phyloP scores from a whole-genome alignment of 2,329 filamentous ascomycete species.

The Microsporum ferrugineum region DNA sequence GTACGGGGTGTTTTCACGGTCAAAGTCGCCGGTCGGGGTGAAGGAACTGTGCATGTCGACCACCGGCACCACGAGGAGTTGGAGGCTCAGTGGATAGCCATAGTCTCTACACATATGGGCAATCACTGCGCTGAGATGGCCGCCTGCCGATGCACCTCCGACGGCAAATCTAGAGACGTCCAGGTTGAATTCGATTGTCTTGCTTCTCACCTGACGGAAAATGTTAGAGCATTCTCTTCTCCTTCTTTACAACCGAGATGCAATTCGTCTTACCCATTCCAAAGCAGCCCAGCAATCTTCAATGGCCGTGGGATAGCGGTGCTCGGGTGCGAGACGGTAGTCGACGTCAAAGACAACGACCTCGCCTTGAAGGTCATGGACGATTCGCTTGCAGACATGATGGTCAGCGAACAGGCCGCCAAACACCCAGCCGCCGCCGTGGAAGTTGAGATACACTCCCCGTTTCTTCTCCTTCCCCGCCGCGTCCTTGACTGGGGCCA shows the following conservation, averaged over 20 bases:
- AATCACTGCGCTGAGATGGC: conserved; percentile 30
- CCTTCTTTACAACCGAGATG: background rate
- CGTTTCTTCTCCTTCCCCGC: conserved; percentile 22
- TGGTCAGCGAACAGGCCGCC: conserved; percentile 29
- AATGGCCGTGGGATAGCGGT: conserved; percentile 28
- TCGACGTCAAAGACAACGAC: conserved; percentile 36
- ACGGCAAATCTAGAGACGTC: conserved; percentile 27
- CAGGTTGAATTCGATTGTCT: conserved; percentile 26
- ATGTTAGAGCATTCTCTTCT: background rate
- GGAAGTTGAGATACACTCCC: conserved; percentile 34
- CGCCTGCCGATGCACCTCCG: conserved; percentile 32
- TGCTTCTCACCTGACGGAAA: conserved; percentile 22
- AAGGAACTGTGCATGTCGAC: conserved; percentile 29
- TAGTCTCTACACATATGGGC: conserved; percentile 30
- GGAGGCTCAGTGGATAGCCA: conserved; percentile 26
- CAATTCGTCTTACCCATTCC: conserved; percentile 24
- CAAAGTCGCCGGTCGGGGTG: conserved; percentile 26
- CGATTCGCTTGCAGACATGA: conserved; percentile 33
- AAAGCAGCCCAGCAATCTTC: conserved; percentile 33
- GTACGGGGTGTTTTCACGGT: conserved; percentile 28
- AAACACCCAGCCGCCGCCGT: conserved; percentile 36
- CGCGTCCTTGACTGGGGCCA: conserved; percentile 18
- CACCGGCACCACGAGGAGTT: conserved; percentile 29
- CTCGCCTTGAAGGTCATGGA: conserved; percentile 27
- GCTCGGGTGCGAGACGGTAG: conserved; percentile 33